Conservation (phyloP, 768 basidiomycete genomes). For the Xerocomus potaroensis region DNA sequence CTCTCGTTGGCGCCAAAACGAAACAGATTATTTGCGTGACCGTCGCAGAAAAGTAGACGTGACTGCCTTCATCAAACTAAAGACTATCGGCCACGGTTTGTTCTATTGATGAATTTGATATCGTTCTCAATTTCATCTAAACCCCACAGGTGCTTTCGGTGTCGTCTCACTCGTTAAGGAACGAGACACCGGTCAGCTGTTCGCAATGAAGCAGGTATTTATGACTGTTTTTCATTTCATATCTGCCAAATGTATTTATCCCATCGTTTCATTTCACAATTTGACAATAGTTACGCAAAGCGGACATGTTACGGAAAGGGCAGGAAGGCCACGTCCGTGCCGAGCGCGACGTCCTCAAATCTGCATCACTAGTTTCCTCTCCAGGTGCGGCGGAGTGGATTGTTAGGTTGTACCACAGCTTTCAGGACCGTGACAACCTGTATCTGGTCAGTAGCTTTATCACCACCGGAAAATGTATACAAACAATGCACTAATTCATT, state of each 20-base stretch:
- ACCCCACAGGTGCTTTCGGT: conserved; percentile 79
- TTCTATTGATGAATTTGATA: conserved; percentile 25
- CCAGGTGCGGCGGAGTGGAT: conserved; percentile 87
- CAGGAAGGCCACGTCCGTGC: conserved; percentile 98
- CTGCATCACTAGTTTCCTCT: conserved; percentile 76
- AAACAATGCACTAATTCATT: conserved; percentile 43
- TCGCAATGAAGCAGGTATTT: conserved; percentile 93
- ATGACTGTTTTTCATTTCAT: conserved; percentile 23
- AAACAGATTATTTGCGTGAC: conserved; percentile 87
- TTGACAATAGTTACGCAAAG: conserved; percentile 64
- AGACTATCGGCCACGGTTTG: conserved; percentile 92
- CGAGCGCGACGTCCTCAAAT: conserved; percentile 90
- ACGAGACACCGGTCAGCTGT: conserved; percentile 71
- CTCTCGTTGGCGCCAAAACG: conserved; percentile 77
- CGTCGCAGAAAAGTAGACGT: conserved; percentile 77
- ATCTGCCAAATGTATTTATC: conserved; percentile 24
- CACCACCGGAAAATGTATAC: conserved; percentile 23
- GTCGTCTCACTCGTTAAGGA: conserved; percentile 93
- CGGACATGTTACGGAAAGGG: conserved; percentile 92
- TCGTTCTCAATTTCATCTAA: conserved; percentile 23
- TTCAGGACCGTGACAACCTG: conserved; percentile 91
- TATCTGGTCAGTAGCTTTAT: conserved; percentile 71
- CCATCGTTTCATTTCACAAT: conserved; percentile 21
- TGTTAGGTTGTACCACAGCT: conserved; percentile 87
- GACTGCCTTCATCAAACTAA: conserved; percentile 81